Percentiles rank a stretch among this genome's conserved stretches.
Conservation (phyloP, 192 early-diverging fungal species). For the Umbelopsis sp. region DNA sequence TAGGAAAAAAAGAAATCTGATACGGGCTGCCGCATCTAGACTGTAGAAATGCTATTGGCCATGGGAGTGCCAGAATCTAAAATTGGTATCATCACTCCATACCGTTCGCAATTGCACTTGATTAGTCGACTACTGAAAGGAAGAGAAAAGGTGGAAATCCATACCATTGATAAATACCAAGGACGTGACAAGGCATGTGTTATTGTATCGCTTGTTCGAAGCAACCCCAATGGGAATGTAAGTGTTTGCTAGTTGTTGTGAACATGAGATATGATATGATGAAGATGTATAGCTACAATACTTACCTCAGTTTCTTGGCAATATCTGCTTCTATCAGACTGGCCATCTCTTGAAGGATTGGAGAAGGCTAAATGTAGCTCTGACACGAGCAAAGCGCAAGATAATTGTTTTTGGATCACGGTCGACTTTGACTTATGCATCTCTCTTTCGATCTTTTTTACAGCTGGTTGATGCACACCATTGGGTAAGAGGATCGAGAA, state of each 20-base stretch:
- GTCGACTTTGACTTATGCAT: slow-evolving; percentile 63
- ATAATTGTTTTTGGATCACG: slow-evolving; percentile 86
- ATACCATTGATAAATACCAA: slow-evolving; percentile 93
- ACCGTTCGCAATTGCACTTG: slow-evolving; percentile 69
- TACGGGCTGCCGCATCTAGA: slow-evolving; percentile 15
- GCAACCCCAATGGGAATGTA: slow-evolving; percentile 68
- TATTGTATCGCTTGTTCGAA: slow-evolving; percentile 87
- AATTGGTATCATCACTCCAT: slow-evolving; percentile 87
- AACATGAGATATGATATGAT: neutral
- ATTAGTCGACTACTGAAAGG: slow-evolving; percentile 42
- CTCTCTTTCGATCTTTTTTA: slow-evolving; percentile 60
- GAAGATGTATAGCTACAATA: too few relatives aligned
- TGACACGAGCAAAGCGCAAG: slow-evolving; percentile 88
- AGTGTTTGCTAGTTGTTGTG: slow-evolving; percentile 22
- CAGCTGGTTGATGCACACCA: slow-evolving; percentile 36
- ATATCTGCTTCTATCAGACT: slow-evolving; percentile 40
- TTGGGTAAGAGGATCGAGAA: slow-evolving; percentile 34
- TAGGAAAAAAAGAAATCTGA: too few relatives aligned
- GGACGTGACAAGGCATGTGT: slow-evolving; percentile 92
- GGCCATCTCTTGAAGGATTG: slow-evolving; percentile 90
- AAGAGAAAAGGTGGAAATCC: slow-evolving; percentile 61
- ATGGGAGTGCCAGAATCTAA: slow-evolving; percentile 66
- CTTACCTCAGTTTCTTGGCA: too few relatives aligned
- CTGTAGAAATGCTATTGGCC: slow-evolving; percentile 55
- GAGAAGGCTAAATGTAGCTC: slow-evolving; percentile 91